Evolutionary conservation across 768 basidiomycete species (phyloP).

Genomic region (Tylopilus sp.): DNA sequence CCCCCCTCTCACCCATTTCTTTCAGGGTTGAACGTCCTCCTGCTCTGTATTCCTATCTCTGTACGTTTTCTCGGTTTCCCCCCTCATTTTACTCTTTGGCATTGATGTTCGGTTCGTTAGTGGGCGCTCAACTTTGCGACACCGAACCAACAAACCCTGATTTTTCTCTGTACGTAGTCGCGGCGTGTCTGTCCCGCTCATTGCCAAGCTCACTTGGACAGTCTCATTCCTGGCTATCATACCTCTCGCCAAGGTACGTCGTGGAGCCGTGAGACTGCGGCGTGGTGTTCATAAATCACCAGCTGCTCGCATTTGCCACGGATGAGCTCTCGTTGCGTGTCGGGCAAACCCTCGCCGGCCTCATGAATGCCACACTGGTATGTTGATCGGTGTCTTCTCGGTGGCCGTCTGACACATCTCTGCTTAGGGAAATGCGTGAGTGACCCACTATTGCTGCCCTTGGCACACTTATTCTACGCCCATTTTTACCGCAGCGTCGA

Average conservation of each 20-base stretch:
- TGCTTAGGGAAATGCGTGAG: slow-evolving; percentile 32
- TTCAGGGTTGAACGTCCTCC: slow-evolving; percentile 66
- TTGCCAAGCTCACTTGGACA: slow-evolving; percentile 25
- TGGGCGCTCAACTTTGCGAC: slow-evolving; percentile 70
- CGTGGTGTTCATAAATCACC: slow-evolving; percentile 1
- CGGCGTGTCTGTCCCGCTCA: neutral
- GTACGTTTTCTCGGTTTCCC: slow-evolving; percentile 33
- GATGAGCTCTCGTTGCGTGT: slow-evolving; percentile 81
- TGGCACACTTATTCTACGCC: neutral
- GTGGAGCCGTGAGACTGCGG: neutral
- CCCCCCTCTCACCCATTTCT: slow-evolving; percentile 1
- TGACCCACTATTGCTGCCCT: neutral
- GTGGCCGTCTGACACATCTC: neutral
- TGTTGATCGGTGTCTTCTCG: slow-evolving; percentile 16
- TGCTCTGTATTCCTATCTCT: slow-evolving; percentile 70
- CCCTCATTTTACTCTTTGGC: neutral
- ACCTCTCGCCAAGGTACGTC: slow-evolving; percentile 70
- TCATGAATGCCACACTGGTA: slow-evolving; percentile 83
- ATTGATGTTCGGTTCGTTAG: slow-evolving; percentile 34
- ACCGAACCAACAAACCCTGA: slow-evolving; percentile 49
- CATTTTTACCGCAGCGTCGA: slow-evolving; percentile 38
- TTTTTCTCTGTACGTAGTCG: slow-evolving; percentile 67
- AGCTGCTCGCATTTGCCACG: slow-evolving; percentile 82
- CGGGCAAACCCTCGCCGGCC: slow-evolving; percentile 78
- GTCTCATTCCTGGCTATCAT: slow-evolving; percentile 81